Conservation (phyloP, 257 asterid species). For the Fraxinus anomala region DNA sequence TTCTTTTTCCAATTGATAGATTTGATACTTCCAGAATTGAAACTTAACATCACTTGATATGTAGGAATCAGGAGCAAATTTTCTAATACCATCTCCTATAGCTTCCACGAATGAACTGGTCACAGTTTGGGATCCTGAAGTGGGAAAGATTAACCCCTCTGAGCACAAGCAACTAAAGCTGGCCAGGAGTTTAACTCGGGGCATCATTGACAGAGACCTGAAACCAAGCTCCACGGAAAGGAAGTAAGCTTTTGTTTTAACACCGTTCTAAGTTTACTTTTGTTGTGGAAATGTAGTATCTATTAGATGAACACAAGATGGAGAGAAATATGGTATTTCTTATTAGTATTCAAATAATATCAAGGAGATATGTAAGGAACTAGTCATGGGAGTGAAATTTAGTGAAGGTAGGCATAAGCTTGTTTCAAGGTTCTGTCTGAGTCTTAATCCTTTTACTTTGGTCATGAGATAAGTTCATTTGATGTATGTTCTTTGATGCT, state of each 20-base stretch:
- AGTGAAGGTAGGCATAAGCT: neutral
- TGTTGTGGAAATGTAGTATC: neutral
- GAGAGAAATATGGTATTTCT: neutral
- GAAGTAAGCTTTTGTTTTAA: conserved; percentile 55
- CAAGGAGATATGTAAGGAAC: neutral
- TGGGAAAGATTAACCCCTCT: conserved; percentile 94
- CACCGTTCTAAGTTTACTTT: neutral
- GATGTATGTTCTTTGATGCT: neutral
- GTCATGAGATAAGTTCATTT: neutral
- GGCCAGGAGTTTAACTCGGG: conserved; percentile 97
- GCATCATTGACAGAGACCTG: conserved; percentile 94
- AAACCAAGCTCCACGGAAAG: conserved; percentile 89
- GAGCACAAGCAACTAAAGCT: conserved; percentile 98
- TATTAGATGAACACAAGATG: neutral
- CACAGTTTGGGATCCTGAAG: conserved; percentile 94
- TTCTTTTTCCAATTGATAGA: conserved; percentile 13
- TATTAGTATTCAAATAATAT: neutral
- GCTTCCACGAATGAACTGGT: conserved; percentile 94
- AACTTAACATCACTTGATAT: conserved; percentile 26
- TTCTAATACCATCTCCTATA: conserved; percentile 86
- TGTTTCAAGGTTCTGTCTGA: neutral
- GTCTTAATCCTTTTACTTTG: neutral
- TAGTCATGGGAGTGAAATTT: neutral
- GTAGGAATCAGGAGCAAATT: conserved; percentile 96
- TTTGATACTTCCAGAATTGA: conserved; percentile 9